Percentiles rank a stretch among this genome's conserved stretches.
These are phyloP conservation scores for Phytophthora lateralis DNA, from an alignment of 352 stramenopile species.

Conservation along the genomic window DNA sequence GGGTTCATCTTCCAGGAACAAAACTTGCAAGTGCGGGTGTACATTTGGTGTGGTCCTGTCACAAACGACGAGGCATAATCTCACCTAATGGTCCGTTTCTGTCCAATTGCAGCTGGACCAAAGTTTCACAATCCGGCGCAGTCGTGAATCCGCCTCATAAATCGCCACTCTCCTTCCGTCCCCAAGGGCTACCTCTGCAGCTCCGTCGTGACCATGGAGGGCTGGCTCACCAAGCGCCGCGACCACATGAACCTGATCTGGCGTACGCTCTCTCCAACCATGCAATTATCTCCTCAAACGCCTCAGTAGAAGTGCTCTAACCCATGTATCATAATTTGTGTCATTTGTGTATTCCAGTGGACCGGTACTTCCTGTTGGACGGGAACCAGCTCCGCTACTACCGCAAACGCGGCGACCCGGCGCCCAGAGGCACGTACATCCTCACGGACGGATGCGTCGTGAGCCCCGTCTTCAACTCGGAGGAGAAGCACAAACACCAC, in stretches of 20 bases:
- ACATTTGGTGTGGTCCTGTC: slow-evolving; percentile 5
- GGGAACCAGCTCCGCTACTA: slow-evolving; percentile 89
- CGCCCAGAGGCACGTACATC: slow-evolving; percentile 84
- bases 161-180: neutral
- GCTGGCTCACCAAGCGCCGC: slow-evolving; percentile 88
- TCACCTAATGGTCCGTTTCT: slow-evolving; percentile 4
- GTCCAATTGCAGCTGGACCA: slow-evolving; percentile 26
- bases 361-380: slow-evolving; percentile 89
- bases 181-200: neutral
- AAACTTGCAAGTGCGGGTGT: no score
- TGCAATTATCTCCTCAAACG: slow-evolving; percentile 1
- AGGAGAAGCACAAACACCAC: slow-evolving; percentile 90
- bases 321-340: slow-evolving; percentile 22
- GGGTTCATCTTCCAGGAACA: no score
- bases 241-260: slow-evolving; percentile 93
- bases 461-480: slow-evolving; percentile 83
- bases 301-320: slow-evolving; percentile 11
- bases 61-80: slow-evolving; percentile 12
- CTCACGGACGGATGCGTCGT: slow-evolving; percentile 83
- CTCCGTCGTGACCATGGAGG: slow-evolving; percentile 61
- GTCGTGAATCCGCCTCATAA: slow-evolving; percentile 27
- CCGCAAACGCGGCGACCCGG: slow-evolving; percentile 82
- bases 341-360: slow-evolving; percentile 59
- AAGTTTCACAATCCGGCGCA: slow-evolving; percentile 20
- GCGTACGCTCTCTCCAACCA: slow-evolving; percentile 48